Conservation (phyloP, 1,284 basidiomycete species). For the Ganoderma leucocontextum region DNA sequence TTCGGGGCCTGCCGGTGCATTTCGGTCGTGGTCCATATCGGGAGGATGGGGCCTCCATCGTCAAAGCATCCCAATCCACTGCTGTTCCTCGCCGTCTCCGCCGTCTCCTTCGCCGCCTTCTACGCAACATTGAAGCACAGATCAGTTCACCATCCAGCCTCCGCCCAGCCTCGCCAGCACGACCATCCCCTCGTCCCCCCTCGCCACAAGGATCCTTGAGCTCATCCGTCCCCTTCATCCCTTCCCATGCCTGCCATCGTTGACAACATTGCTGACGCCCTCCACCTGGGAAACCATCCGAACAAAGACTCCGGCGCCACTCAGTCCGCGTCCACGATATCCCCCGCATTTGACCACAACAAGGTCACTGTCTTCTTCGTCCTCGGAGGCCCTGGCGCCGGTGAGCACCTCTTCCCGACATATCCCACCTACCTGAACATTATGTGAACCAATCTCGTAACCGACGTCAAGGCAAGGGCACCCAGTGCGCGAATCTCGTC, state of each 20-base stretch:
- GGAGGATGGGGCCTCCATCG: slow-evolving; percentile 21
- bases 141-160: slow-evolving; percentile 66
- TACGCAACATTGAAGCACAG: slow-evolving; percentile 61
- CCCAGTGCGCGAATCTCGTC: slow-evolving; percentile 92
- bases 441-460: slow-evolving; percentile 12
- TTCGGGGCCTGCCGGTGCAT: not conserved
- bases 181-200: slow-evolving; percentile 75
- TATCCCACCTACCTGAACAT: not conserved
- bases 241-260: slow-evolving; percentile 52
- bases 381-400: slow-evolving; percentile 96
- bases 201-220: slow-evolving; percentile 49
- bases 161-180: slow-evolving; percentile 65
- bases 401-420: slow-evolving; percentile 48
- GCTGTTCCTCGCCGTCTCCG: slow-evolving; percentile 62
- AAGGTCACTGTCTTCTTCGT: slow-evolving; percentile 95
- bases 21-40: not conserved
- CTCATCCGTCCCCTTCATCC: not conserved
- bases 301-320: slow-evolving; percentile 25
- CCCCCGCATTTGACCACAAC: slow-evolving; percentile 71
- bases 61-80: slow-evolving; percentile 66
- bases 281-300: slow-evolving; percentile 45
- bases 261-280: slow-evolving; percentile 58
- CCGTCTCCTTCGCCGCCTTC: slow-evolving; percentile 65
- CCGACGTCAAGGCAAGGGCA: slow-evolving; percentile 85
- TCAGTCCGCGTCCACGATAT: slow-evolving; percentile 23